Percentiles rank a stretch among this genome's conserved stretches.
Evolutionary conservation across 176 grass and related monocot species (phyloP).

Genomic region (Carex littledalei): DNA sequence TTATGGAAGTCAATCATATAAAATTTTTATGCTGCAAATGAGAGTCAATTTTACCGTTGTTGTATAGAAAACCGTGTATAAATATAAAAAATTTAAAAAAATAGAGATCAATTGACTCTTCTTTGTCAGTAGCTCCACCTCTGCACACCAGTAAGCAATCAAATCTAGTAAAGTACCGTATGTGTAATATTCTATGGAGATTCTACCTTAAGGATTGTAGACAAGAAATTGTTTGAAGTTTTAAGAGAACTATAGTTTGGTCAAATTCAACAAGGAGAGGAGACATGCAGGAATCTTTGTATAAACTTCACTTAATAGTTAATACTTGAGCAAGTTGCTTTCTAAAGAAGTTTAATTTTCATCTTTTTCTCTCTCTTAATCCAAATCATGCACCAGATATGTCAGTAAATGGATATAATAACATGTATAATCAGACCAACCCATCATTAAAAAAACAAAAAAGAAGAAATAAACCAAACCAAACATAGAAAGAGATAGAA

Average conservation of each 20-base stretch:
- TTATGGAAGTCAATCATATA: too few species aligned
- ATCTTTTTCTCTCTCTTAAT: neutral
- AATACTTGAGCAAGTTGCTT: neutral
- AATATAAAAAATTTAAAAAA: too few species aligned
- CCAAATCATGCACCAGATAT: neutral
- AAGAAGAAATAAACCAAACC: neutral
- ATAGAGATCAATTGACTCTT: too few species aligned
- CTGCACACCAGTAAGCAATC: neutral
- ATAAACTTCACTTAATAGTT: conserved; percentile 7
- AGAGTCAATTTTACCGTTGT: too few species aligned
- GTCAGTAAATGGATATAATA: conserved; percentile 12
- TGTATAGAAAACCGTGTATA: too few species aligned
- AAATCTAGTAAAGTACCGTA: neutral
- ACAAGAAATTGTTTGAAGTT: neutral
- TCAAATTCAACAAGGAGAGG: neutral
- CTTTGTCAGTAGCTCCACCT: too few species aligned
- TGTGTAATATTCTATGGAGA: neutral
- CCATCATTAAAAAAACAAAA: neutral
- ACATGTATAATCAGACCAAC: neutral
- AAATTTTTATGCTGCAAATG: too few species aligned
- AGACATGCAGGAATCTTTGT: neutral
- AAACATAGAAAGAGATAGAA: neutral
- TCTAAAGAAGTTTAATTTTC: neutral
- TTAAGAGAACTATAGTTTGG: neutral
- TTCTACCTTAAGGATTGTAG: neutral